phyloP scores from a whole-genome alignment of 352 stramenopile species.

The Globisporangium emineosum region DNA sequence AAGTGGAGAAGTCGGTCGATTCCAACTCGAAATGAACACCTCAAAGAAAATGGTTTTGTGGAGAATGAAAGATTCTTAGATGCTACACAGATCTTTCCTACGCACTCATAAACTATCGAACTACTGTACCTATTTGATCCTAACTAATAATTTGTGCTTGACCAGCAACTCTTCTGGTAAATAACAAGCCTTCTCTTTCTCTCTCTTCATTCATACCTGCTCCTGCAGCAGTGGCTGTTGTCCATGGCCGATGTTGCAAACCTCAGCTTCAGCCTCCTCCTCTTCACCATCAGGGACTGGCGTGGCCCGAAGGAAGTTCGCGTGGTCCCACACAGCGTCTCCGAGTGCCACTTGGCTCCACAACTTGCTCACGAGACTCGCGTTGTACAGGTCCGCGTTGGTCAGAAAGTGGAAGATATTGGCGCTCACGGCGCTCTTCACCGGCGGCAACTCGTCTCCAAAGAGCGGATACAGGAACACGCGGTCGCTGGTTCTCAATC shows the following conservation, averaged over 20 bases:
- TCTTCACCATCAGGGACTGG: conserved; percentile 2
- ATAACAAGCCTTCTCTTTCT: not conserved
- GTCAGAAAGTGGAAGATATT: conserved; percentile 72
- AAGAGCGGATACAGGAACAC: conserved; percentile 80
- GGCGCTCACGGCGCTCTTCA: conserved; percentile 58
- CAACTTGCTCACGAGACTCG: conserved; percentile 77
- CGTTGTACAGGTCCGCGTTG: conserved; percentile 79
- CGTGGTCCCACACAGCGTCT: conserved; percentile 73
- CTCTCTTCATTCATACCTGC: not conserved
- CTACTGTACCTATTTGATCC: conserved; percentile 1
- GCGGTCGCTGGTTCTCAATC: conserved; percentile 3
- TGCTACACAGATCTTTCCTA: not conserved
- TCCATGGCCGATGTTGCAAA: conserved; percentile 11
- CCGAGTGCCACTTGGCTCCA: conserved; percentile 79
- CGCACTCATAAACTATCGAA: not conserved
- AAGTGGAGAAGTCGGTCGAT: too few relatives aligned
- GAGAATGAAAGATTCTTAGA: not conserved
- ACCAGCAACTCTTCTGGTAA: not conserved
- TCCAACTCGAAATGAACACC: too few relatives aligned
- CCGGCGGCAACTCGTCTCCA: conserved; percentile 45
- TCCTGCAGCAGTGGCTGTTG: not conserved
- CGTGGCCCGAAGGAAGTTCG: conserved; percentile 48
- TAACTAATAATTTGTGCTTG: not conserved
- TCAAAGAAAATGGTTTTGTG: too few relatives aligned
- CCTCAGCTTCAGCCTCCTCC: conserved; percentile 4